These are phyloP conservation scores for Mycocentrospora acerina DNA, from an alignment of 2,329 filamentous ascomycete species.

Conservation along the genomic window DNA sequence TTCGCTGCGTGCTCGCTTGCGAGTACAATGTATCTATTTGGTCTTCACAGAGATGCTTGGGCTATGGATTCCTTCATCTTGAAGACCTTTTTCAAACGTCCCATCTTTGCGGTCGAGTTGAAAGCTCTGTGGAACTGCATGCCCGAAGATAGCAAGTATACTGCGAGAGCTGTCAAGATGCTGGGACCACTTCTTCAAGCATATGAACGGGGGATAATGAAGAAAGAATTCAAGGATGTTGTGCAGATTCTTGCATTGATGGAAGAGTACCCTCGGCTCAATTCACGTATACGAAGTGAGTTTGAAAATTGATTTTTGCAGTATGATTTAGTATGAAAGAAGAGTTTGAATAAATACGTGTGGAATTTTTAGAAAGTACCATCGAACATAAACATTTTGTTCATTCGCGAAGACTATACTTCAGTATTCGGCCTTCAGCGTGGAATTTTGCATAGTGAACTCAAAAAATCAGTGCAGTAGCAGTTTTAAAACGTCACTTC, in stretches of 20 bases:
- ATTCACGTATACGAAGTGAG: conserved; percentile 6
- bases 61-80: conserved; percentile 19
- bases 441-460: too few species aligned
- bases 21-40: conserved; percentile 17
- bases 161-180: conserved; percentile 18
- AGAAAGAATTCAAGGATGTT: not conserved
- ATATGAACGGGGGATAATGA: conserved; percentile 1
- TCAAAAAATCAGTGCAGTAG: too few species aligned
- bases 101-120: conserved; percentile 16
- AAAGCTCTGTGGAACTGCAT: conserved; percentile 23
- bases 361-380: too few species aligned
- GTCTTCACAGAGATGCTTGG: conserved; percentile 19
- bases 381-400: too few species aligned
- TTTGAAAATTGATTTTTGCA: too few species aligned
- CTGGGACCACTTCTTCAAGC: conserved; percentile 2
- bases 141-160: conserved; percentile 18
- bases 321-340: too few species aligned
- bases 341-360: too few species aligned
- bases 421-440: too few species aligned
- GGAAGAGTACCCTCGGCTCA: conserved; percentile 5
- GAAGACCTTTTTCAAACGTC: conserved; percentile 11
- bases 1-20: conserved; percentile 26
- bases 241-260: conserved; percentile 9
- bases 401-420: too few species aligned
- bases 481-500: too few species aligned